Base-by-base conservation (phyloP, 495 filamentous ascomycete species). In the Aspergillus egyptiacus region DNA sequence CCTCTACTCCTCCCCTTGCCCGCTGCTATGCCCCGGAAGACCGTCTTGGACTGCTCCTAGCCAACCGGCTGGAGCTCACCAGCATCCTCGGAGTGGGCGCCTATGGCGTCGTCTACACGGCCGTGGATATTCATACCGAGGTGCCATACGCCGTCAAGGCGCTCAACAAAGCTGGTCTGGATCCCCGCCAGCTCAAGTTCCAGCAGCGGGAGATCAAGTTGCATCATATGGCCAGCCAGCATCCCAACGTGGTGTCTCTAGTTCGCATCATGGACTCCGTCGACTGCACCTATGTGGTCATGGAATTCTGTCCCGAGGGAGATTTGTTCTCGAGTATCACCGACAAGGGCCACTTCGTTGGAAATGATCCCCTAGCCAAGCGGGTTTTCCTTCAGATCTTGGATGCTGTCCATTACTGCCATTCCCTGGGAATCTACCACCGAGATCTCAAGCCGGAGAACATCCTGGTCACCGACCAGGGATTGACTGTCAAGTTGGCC, bases 371-470 rank as follows among this genome's bases (percentile, higher is more conserved):
- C 56, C 77, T 94, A 71, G 89, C 84, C 78, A 91, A 83, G 69
- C 76, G 75, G 44, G 86, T 87, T 38, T 97, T 96, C 67, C 83
- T 99, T 46, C 93, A 99, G 67, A 87, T 97, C 63, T 70, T 99
- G 80, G 89, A 96, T 78, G 94, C 93, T 69, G 94, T 99, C 57
- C 86, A 89, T 58, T 85, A 89, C 65, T 97, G 93, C 79, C 93
- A 99, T 70, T 79, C 79, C 55, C 66, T 89, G 51, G 90, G 91
- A 52, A 96, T 99, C 57, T 99, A 95, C 75, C 93, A 97, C 68
- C 80, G 93, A 67, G 93, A 99, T 66, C 73, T 99, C 40, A 99
- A 99, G 76, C 93, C 93, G 27, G 93, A 99, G 74, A 97, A 99
- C 69, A 87, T 99, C 46, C 73, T 99, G 59, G 93, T 97, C 47